Evolutionary conservation across 2,329 filamentous ascomycete genomes (phyloP).

Genomic region (Samsoniella hepiali): DNA sequence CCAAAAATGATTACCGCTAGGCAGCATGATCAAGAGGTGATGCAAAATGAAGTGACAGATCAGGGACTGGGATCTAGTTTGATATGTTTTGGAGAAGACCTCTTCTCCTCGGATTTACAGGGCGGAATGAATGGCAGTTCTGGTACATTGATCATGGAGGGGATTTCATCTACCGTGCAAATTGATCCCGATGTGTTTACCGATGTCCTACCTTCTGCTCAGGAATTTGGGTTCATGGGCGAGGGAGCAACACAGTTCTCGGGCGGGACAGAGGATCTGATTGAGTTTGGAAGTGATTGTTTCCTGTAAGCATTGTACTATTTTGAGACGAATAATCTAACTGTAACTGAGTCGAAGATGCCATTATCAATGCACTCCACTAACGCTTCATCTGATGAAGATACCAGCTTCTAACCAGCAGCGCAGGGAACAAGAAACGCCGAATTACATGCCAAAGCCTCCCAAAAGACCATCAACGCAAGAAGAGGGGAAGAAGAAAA

Average conservation of each 20-base stretch:
- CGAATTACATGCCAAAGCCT: not conserved
- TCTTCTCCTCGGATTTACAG: not conserved
- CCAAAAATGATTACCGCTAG: not conserved
- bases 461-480: not conserved
- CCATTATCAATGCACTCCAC: not conserved
- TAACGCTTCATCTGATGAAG: not conserved
- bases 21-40: not conserved
- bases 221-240: not conserved
- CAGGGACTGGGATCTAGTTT: not conserved
- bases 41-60: not conserved
- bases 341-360: not conserved
- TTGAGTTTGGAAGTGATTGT: conserved; percentile 6
- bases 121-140: not conserved
- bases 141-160: not conserved
- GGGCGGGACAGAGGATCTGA: not conserved
- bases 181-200: conserved; percentile 2
- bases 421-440: not conserved
- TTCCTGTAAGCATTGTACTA: not conserved
- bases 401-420: conserved; percentile 4
- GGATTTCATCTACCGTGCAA: not conserved
- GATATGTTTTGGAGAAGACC: conserved; percentile 10
- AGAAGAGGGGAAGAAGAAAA: not conserved
- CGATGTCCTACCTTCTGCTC: not conserved
- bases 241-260: no score
- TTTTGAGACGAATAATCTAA: not conserved